phyloP scores from a whole-genome alignment of 768 basidiomycete genomes.

The Austroboletus festivus region DNA sequence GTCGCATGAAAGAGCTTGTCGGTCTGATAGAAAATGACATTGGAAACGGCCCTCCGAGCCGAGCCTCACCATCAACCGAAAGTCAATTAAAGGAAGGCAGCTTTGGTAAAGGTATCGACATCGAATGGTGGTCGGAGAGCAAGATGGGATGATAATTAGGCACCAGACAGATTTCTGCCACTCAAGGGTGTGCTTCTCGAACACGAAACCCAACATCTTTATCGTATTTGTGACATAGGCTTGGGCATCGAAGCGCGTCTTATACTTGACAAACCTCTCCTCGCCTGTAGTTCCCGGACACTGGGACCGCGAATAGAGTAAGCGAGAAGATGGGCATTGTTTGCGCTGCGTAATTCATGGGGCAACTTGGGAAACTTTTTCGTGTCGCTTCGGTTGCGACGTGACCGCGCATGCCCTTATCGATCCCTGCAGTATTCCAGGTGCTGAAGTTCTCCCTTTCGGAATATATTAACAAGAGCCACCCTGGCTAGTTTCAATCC shows the following conservation, averaged over 20 bases:
- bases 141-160: constrained; percentile 15
- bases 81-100: constrained; percentile 23
- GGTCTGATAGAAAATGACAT: constrained; percentile 19
- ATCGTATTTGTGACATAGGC: constrained; percentile 40
- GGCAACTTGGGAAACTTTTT: constrained; percentile 28
- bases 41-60: constrained; percentile 22
- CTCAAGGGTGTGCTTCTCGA: constrained; percentile 14
- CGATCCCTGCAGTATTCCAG: constrained; percentile 35
- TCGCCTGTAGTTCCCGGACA: constrained; percentile 22
- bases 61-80: constrained; percentile 25
- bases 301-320: constrained; percentile 33
- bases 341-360: constrained; percentile 25
- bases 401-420: constrained; percentile 25
- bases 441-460: constrained; percentile 18
- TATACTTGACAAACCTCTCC: constrained; percentile 26
- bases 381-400: constrained; percentile 25
- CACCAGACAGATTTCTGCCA: constrained; percentile 22
- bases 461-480: too few relatives aligned
- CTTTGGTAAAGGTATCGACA: constrained; percentile 23
- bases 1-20: constrained; percentile 12
- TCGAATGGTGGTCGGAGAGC: constrained; percentile 17
- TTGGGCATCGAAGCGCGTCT: constrained; percentile 38
- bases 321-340: constrained; percentile 30
- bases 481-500: too few relatives aligned
- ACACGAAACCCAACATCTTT: constrained; percentile 12